phyloP scores from a whole-genome alignment of 805 yeast genomes.

The Aciculoconidium aculeatum region DNA sequence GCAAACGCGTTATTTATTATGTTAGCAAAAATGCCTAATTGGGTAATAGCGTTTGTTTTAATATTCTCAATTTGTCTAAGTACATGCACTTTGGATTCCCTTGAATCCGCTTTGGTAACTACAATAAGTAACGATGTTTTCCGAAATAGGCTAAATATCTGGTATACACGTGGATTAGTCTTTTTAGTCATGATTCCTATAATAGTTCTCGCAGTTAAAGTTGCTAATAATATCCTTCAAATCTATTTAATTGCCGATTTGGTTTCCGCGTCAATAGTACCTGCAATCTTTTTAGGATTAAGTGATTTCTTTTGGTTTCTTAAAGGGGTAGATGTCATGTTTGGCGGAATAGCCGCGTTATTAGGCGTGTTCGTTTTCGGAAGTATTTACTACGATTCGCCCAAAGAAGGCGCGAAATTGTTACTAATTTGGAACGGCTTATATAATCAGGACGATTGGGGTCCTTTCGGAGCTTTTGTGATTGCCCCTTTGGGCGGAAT shows the following conservation, averaged over 20 bases:
- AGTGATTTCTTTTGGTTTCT: conserved; percentile 61
- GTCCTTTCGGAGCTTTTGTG: conserved; percentile 90
- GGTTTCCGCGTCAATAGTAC: conserved; percentile 81
- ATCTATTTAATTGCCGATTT: conserved; percentile 88
- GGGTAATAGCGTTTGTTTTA: conserved; percentile 81
- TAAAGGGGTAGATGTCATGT: conserved; percentile 73
- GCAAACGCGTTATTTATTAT: conserved; percentile 68
- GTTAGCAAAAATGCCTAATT: conserved; percentile 66
- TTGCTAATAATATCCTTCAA: conserved; percentile 77
- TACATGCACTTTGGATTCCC: conserved; percentile 83
- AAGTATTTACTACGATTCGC: conserved; percentile 65
- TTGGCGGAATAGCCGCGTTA: conserved; percentile 80
- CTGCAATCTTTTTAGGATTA: conserved; percentile 76
- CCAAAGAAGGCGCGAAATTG: conserved; percentile 71
- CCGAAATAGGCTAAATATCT: conserved; percentile 66
- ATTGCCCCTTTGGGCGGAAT: conserved; percentile 84
- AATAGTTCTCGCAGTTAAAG: conserved; percentile 74
- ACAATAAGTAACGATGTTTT: conserved; percentile 85
- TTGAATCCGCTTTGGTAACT: conserved; percentile 85
- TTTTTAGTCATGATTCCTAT: conserved; percentile 79
- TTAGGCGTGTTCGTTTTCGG: conserved; percentile 81
- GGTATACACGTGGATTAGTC: conserved; percentile 66
- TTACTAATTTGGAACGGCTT: conserved; percentile 75
- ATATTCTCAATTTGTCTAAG: conserved; percentile 70
- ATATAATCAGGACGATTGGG: conserved; percentile 77